Base-by-base conservation (phyloP, 768 basidiomycete genomes). In the Sporobolomyces roseus region DNA sequence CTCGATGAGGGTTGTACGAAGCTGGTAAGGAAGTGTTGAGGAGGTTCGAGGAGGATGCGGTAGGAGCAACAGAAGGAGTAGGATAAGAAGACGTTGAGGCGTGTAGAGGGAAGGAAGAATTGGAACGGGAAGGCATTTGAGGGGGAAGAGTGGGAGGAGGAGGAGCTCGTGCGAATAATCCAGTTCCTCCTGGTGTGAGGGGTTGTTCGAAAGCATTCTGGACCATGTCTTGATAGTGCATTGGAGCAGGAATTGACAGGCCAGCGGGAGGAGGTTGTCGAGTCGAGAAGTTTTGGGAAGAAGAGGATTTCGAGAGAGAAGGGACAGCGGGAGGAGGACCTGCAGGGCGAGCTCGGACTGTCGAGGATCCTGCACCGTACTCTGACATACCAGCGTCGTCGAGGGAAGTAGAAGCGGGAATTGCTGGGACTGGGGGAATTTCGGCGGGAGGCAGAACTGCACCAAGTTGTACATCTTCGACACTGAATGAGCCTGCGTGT, bases 401-500 rank as follows among this genome's bases (percentile, higher is more conserved):
- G 43, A 52, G 49, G 2, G 56, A 52, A 4, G 58, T 45, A 25
- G 41, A 50, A 12, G 50, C 29, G 6, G 71, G 66, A 23, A 63
- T 56, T 4, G 60, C 53, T 4, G 60, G 64, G 1, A 66, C 54
- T 27, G 64, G 71, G 7, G 66, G 71, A 32, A 72, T 43, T 16
- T 65, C 55, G 43, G 68, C 68, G 2, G 74, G 68, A 10, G 70
- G 69, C 1, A 75, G 48, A 46, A 67, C 65, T 9, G 73, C 70
- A 30, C 74, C 74, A 30, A 75, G 50, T 49, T 74, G 58, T 25
- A 75, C 74, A 63, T 75, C 74, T 63, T 75, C 73, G 36, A 74
- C 73, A 59, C 63, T 66, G 73, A 76, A 76, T n/a, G 73, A 74
- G 7, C 75, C 75, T 17, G 74, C 75, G 43, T 76, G 74, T 1